A percentile compares a stretch with the other conserved stretches of the same genome.
Conservation (phyloP, 208 protist species). For the Acanthamoeba divionensis region DNA sequence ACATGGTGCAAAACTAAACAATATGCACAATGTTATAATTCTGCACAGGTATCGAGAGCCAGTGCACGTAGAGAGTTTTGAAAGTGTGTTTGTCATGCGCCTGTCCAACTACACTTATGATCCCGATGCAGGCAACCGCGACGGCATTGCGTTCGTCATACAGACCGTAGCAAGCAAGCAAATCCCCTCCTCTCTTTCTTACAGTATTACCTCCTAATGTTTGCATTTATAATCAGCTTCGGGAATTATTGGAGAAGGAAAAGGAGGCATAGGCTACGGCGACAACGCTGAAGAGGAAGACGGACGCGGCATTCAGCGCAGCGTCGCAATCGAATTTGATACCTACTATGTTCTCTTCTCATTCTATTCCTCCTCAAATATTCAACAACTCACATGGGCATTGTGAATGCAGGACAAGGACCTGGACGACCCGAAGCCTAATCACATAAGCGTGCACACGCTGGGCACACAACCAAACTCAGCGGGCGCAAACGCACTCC, state of each 20-base stretch:
- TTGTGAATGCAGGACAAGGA: background rate
- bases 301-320: background rate
- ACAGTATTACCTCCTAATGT: no score
- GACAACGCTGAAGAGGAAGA: background rate
- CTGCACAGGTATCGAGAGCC: background rate
- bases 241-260: background rate
- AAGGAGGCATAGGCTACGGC: background rate
- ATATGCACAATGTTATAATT: background rate
- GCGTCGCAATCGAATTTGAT: background rate
- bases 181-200: no score
- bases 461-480: background rate
- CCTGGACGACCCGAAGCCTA: background rate
- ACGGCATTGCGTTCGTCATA: background rate
- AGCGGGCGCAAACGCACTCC: no score
- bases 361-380: background rate
- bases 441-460: background rate
- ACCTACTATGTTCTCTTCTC: background rate
- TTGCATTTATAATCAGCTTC: no score
- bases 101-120: background rate
- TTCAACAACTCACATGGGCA: no score
- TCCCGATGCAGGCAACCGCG: background rate
- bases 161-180: background rate
- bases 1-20: background rate
- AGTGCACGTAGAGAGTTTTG: background rate
- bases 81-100: background rate